Base-by-base conservation (phyloP, 2,329 filamentous ascomycete species). In the Ophiognomonia clavigignenti-juglandacearum region DNA sequence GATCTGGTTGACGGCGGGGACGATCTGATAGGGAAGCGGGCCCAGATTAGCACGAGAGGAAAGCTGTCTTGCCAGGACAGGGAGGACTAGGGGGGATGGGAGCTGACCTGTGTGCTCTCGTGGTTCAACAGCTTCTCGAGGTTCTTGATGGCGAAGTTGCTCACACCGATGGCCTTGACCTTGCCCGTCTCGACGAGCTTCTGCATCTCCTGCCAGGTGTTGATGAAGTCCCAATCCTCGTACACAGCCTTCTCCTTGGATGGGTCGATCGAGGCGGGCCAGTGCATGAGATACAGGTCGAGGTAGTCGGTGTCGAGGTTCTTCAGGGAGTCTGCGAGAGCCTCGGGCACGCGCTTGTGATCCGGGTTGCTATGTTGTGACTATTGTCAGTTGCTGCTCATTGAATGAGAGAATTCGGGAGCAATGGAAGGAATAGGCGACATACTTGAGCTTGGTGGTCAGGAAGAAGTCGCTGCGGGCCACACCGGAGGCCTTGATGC, bases 61-160 rank as follows among this genome's bases (percentile, higher is more conserved):
- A 24, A 14, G 13, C 6, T 2, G n/a, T 8, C 22, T 16, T 19
- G 6, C 4, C 14, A 9, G 20, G 4, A n/a, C 11, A 29, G 37
- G 19, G 13, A 43, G 35, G 24, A n/a, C 23, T 19, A 39, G 3
- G 22, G 39, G 26, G n/a, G 20, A 13, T 34, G 6, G 18, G 11
- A 34, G 50, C 64, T 44, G 59, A 78, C 82, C 69, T 82, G 83
- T 69, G 73, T 79, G 54, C 72, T 74, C 10, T 79, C 75, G 57
- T 85, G 77, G 56, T 76, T 80, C 52, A 93, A 73, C 49, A 93
- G 75, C 65, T 80, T 86, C 74, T 92, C 85, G 31, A 93, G 72
- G 68, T 93, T 87, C 65, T 73, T 80, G 64, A 91, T 88, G 54
- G 77, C 85, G 64, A 95, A 93, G 76, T 95, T 95, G 66, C 86